Evolutionary conservation across 345 rosid genomes (phyloP).

Genomic region (Populus pruinosa): DNA sequence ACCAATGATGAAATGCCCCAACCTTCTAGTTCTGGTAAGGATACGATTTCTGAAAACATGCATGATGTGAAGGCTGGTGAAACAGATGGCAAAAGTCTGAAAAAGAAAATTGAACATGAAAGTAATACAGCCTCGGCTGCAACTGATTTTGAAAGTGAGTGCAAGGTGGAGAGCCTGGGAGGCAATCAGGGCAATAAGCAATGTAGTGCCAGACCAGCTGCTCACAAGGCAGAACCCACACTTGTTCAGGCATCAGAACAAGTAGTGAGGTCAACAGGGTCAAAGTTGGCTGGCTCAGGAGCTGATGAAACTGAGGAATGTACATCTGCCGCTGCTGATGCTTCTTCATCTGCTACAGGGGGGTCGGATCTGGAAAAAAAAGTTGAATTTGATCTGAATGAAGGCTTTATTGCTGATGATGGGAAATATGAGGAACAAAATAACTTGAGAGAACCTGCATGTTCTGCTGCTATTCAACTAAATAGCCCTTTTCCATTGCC

Average conservation of each 20-base stretch:
- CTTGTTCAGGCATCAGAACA: conserved; percentile 30
- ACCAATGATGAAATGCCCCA: conserved; percentile 18
- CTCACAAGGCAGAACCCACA: conserved; percentile 14
- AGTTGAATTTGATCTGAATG: conserved; percentile 82
- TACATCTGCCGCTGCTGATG: conserved; percentile 29
- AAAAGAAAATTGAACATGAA: conserved; percentile 28
- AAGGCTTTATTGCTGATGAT: conserved; percentile 68
- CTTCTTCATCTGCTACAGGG: conserved; percentile 27
- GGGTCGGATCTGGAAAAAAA: conserved; percentile 48
- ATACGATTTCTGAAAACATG: conserved; percentile 11
- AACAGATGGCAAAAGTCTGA: conserved; percentile 12
- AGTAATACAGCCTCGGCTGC: conserved; percentile 28
- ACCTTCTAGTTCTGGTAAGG: conserved; percentile 27
- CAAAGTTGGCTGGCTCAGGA: conserved; percentile 30
- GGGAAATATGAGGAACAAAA: conserved; percentile 37
- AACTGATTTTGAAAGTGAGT: conserved; percentile 30
- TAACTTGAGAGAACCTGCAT: conserved; percentile 33
- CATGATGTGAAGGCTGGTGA: conserved; percentile 31
- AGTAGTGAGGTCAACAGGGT: conserved; percentile 29
- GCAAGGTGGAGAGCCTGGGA: conserved; percentile 27
- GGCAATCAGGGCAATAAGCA: conserved; percentile 23
- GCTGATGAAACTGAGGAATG: conserved; percentile 48
- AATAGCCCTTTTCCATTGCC: conserved; percentile 40
- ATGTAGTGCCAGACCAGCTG: conserved; percentile 8
- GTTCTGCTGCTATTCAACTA: conserved; percentile 40